Evolutionary conservation across 2,329 filamentous ascomycete species (phyloP).

Genomic region (Fusarium tanahbumbuense): DNA sequence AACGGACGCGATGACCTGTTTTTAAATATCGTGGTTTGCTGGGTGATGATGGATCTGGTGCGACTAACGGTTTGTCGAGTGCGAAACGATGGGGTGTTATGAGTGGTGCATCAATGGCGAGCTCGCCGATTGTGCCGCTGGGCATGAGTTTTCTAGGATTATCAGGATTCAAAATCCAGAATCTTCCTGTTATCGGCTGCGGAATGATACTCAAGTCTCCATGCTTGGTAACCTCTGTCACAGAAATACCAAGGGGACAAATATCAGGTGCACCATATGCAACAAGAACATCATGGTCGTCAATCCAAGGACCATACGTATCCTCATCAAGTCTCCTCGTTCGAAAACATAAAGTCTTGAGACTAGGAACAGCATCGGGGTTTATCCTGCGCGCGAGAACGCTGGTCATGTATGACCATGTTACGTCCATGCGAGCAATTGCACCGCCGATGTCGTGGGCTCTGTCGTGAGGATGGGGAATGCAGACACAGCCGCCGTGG

Average conservation of each 20-base stretch:
- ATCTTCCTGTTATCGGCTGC: constrained; percentile 61
- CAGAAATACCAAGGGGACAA: constrained; percentile 63
- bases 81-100: constrained; percentile 53
- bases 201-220: constrained; percentile 57
- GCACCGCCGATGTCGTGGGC: constrained; percentile 62
- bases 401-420: constrained; percentile 68
- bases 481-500: constrained; percentile 69
- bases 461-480: constrained; percentile 64
- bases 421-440: constrained; percentile 63
- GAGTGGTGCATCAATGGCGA: constrained; percentile 64
- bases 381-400: constrained; percentile 63
- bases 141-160: constrained; percentile 61
- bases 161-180: constrained; percentile 65
- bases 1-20: constrained; percentile 63
- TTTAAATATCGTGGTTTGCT: constrained; percentile 55
- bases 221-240: constrained; percentile 56
- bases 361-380: constrained; percentile 51
- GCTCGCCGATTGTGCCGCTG: too few relatives aligned
- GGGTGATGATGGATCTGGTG: constrained; percentile 30
- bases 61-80: constrained; percentile 44
- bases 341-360: constrained; percentile 59
- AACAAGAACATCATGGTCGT: constrained; percentile 59
- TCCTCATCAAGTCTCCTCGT: constrained; percentile 63
- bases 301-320: constrained; percentile 60
- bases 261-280: constrained; percentile 65